Base-by-base conservation (phyloP, 805 yeast species). In the Metschnikowia santaceciliae region DNA sequence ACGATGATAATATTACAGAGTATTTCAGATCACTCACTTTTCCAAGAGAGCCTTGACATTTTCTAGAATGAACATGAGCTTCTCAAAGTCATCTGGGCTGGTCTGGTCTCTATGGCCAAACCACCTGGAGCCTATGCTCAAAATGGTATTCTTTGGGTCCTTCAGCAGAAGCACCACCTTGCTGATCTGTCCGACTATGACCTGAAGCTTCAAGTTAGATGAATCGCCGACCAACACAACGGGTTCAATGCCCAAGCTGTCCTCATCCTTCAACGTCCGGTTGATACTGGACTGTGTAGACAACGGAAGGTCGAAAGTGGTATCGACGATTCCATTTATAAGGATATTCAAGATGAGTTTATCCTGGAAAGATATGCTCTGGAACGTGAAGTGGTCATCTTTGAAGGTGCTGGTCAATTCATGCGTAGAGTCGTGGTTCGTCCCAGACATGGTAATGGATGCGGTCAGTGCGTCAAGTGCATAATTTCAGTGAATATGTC, bases 151-250 rank as follows among this genome's bases (percentile, higher is more conserved):
- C 51, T 76, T 74, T 7, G 74, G 71, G 10, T 65, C 55, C 8
- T 53, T 36, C 46, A 66, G 66, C 42, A 51, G 57, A 20, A 58
- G 53, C 2, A 77, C 55, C 37, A 77, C 56, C 57, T 74, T 72
- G 2, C 81, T 82, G 30, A 80, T 65, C 56, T 80, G 82, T 4
- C 76, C 61, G 22, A 79, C 80, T 6, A 80, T 65, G 13, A 80
- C 74, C 41, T 75, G 78, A 32, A 78, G 60, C 55, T 79, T 78
- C 52, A 72, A 57, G 56, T 80, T 78, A 40, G 66, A 66, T 17
- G 76, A 69, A 54, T 78, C 72, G 1, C 84, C 84, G 17, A 79
- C 67, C 22, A 77, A 65, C 14, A 79, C 66, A 2, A 63, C 56
- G 0, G 82, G 79, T 42, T 79, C 79, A 13, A 73, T 70, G n/a